These are phyloP conservation scores for Nitzschia sp. DNA, from an alignment of 108 stramenopile genomes.

Conservation along the genomic window DNA sequence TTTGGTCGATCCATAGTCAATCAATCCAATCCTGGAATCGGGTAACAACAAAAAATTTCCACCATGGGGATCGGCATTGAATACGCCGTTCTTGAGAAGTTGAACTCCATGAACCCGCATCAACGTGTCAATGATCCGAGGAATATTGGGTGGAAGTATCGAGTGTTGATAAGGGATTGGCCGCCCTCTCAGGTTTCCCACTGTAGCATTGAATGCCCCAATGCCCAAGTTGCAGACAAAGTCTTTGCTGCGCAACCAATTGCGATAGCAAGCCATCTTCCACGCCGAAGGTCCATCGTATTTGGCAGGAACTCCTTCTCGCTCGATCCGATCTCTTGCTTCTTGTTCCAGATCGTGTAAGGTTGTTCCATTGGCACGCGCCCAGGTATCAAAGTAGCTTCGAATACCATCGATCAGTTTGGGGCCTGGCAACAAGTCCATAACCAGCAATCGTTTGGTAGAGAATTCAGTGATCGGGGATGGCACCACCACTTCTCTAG, in stretches of 20 bases:
- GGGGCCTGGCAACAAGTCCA: conserved; percentile 80
- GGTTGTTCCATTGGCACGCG: conserved; percentile 29
- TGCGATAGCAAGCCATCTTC: conserved; percentile 20
- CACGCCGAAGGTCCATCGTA: conserved; percentile 40
- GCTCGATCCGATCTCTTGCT: conserved; percentile 24
- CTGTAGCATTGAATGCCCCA: conserved; percentile 15
- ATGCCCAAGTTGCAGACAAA: conserved; percentile 9
- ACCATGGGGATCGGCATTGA: conserved; percentile 59
- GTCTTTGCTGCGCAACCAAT: conserved; percentile 7
- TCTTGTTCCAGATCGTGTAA: conserved; percentile 32
- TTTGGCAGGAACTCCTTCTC: conserved; percentile 40
- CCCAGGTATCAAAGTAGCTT: conserved; percentile 24
- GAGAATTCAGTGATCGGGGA: conserved; percentile 51
- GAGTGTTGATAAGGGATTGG: conserved; percentile 4
- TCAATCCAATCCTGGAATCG: conserved; percentile 68
- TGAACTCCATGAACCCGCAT: conserved; percentile 64
- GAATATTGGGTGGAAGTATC: conserved; percentile 31
- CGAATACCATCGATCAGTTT: conserved; percentile 57
- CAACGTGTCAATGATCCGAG: conserved; percentile 49
- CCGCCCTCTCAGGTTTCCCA: background rate
- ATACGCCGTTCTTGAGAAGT: conserved; percentile 57
- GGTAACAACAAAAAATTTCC: conserved; percentile 79
- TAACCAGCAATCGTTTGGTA: conserved; percentile 70
- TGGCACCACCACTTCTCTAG: conserved; percentile 63
- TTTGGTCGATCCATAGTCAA: conserved; percentile 73